Evolutionary conservation across 331 rosid genomes (phyloP), one percentile per base, ranked within the genome.

Genomic region (Malus hybrid): DNA sequence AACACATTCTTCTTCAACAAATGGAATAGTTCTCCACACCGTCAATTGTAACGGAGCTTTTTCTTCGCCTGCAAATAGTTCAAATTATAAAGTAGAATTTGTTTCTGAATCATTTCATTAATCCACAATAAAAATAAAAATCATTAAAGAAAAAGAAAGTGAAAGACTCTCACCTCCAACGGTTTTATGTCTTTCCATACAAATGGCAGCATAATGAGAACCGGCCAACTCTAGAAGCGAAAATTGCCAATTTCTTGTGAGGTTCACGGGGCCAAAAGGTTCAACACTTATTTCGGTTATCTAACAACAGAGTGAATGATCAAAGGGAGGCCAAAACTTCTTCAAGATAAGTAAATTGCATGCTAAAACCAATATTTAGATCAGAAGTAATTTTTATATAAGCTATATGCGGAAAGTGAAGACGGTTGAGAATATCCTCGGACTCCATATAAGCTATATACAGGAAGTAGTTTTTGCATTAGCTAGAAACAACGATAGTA

Each of bases 131-230:
- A 61, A 1, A 11, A 59, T 9, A 50, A 50, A 50, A 50, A 14
- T 66, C 14, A 61, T 79, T 50, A 54, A 11, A 29, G 28, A 10
- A 7, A 10, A 27, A 31, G 44, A 67, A 67, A 76, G 70, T 4
- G 20, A 16, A 65, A 69, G 66, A 24, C 34, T 44, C 24, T 16
- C 76, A 93, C 96, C 93, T 87, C 74, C 78, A 66, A 71, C 6
- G 31, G 57, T 80, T 74, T 46, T 68, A 33, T 80, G 92, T 16
- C 78, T 86, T 80, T 90, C 88, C 73, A 80, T 61, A 70, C 99
- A 94, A 80, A 92, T 70, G 29, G 97, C 92, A 73, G 92, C 97
- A 77, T 86, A 92, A 84, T 92, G 97, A 70, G 96, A 90, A 67
- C 91, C 88, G 14, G 82, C 74, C 79, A 94, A 76, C 77, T 94